These are phyloP conservation scores for Stropharia rugosoannulata DNA, from an alignment of 768 basidiomycete genomes.

Conservation along the genomic window DNA sequence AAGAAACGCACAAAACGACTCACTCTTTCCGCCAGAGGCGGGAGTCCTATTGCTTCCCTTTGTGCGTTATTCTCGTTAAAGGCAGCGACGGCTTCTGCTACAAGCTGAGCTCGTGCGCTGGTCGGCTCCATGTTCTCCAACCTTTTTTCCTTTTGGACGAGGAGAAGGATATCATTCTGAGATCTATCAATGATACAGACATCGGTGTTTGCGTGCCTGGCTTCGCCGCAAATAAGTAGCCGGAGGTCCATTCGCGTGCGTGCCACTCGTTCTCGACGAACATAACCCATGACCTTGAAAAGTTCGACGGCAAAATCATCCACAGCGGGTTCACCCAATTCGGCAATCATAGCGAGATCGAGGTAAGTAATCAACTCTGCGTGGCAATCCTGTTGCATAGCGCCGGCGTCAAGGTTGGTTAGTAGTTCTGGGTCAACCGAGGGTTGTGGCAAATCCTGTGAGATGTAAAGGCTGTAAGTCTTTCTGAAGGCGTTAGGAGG, in stretches of 20 bases:
- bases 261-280: conserved; percentile 15
- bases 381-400: conserved; percentile 22
- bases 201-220: conserved; percentile 22
- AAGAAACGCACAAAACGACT: neutral
- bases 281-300: conserved; percentile 25
- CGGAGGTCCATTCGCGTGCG: conserved; percentile 22
- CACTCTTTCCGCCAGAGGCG: neutral
- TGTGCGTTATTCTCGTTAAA: conserved; percentile 20
- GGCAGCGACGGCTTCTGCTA: conserved; percentile 23
- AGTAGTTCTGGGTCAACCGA: conserved; percentile 24
- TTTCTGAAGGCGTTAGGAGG: neutral
- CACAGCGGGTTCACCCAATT: conserved; percentile 22
- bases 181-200: conserved; percentile 28
- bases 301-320: conserved; percentile 28
- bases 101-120: conserved; percentile 20
- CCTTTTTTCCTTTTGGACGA: conserved; percentile 26
- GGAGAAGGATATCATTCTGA: conserved; percentile 22
- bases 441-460: conserved; percentile 21
- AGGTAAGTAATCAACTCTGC: conserved; percentile 20
- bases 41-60: neutral
- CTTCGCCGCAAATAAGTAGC: conserved; percentile 27
- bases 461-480: neutral
- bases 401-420: conserved; percentile 14
- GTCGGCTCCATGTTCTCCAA: conserved; percentile 1
- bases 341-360: conserved; percentile 22